A percentile compares a stretch with the other conserved stretches of the same genome.
Conservation (phyloP, 2,329 filamentous ascomycete genomes). For the Aspergillus alliaceus region DNA sequence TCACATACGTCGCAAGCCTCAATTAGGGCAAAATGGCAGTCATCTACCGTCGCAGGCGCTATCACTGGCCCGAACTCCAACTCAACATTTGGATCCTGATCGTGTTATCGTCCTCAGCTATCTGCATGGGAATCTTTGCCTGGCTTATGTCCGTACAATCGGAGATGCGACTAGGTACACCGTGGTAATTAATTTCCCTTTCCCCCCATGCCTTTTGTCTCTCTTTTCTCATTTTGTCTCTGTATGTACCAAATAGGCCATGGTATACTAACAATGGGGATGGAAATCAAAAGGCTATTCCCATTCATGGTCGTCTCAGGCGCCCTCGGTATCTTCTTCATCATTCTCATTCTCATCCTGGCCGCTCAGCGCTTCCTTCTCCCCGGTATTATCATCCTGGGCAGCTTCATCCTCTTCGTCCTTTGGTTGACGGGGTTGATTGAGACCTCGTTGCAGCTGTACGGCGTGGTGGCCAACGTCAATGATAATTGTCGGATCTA, state of each 20-base stretch:
- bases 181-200: slow-evolving; percentile 53
- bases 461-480: slow-evolving; percentile 56
- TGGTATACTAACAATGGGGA: too few species aligned
- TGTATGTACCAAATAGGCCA: too few species aligned
- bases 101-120: slow-evolving; percentile 58
- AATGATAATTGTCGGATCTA: slow-evolving; percentile 60
- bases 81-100: slow-evolving; percentile 66
- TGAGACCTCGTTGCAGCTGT: slow-evolving; percentile 63
- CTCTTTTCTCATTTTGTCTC: too few species aligned
- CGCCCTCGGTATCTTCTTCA: slow-evolving; percentile 57
- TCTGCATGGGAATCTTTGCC: slow-evolving; percentile 60
- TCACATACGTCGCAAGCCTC: background rate
- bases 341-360: slow-evolving; percentile 58
- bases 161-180: slow-evolving; percentile 55
- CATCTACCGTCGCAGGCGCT: slow-evolving; percentile 44
- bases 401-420: slow-evolving; percentile 62
- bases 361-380: slow-evolving; percentile 57
- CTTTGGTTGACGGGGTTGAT: slow-evolving; percentile 63
- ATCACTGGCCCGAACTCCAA: slow-evolving; percentile 66
- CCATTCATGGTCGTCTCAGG: slow-evolving; percentile 63
- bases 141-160: slow-evolving; percentile 61
- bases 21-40: slow-evolving; percentile 29
- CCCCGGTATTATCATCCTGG: slow-evolving; percentile 59
- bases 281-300: slow-evolving; percentile 56
- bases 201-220: background rate